Base-by-base conservation (phyloP, 352 stramenopile species). In the Saprolegnia diclina region DNA sequence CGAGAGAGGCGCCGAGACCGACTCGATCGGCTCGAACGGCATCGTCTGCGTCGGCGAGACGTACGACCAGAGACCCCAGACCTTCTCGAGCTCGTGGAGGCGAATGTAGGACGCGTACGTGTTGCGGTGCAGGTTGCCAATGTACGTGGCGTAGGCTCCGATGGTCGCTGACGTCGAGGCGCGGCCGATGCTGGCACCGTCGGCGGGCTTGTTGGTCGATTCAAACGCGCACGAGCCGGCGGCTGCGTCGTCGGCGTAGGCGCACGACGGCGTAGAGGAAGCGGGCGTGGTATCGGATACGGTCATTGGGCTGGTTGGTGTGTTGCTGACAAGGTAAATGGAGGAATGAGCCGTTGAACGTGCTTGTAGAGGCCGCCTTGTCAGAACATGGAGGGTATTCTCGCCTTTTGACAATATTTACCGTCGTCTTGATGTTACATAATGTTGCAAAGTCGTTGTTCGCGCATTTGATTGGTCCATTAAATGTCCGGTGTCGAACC, bases 51-150 rank as follows among this genome's bases (percentile, higher is more conserved):
- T 67, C 5, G 62, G 16, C n/a, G 62, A 52, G 9, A 26, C 21
- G 14, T 56, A 50, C 19, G 24, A 24, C 62, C 62, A 67, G n/a
- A 67, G 62, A 9, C 62, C 62, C 62, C 62, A 67, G 11, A 46
- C 46, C 22, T 67, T 67, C 32, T 67, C 62, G 13, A 67, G 45
- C 50, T 67, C 62, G 29, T 21, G 40, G 1, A 67, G 62, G 5
- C 62, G 38, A 32, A 67, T 67, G 50, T 67, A 67, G 4, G 62
- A 14, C 11, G 62, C 62, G 22, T 67, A 67, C 19, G 62, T 29
- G 29, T 59, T 67, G 50, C 62, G 40, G 24, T 61, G 42, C 5
- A 67, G 50, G 21, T 19, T 24, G 42, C 45, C 45, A n/a, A 67
- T 35, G 62, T 67, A 67, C 9, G 62, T 9, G 10, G 40, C 19